These are phyloP conservation scores for Calonectria pauciramosa DNA, from an alignment of 2,329 filamentous ascomycete genomes.

Conservation along the genomic window DNA sequence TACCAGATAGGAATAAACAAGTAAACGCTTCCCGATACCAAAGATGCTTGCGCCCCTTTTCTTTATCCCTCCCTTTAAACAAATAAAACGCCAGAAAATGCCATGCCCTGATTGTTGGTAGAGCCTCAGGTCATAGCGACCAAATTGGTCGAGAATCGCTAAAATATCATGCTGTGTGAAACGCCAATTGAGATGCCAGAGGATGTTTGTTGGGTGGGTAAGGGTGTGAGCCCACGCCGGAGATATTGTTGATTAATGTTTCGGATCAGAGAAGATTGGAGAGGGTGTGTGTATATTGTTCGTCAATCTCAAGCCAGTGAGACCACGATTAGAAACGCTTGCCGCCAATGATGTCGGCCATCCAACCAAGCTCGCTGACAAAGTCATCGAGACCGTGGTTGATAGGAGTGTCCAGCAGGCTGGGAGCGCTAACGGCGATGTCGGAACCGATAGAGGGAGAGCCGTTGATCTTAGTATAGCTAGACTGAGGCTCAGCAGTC, in stretches of 20 bases:
- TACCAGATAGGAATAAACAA: constrained; percentile 17
- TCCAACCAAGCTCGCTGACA: constrained; percentile 64
- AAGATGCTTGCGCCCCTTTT: constrained; percentile 20
- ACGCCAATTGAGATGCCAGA: constrained; percentile 37
- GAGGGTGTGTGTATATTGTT: constrained; percentile 2
- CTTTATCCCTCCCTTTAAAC: constrained; percentile 17
- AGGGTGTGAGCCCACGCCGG: constrained; percentile 21
- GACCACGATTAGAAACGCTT: constrained; percentile 40
- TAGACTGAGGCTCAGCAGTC: constrained; percentile 32
- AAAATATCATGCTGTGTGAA: constrained; percentile 26
- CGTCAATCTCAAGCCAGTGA: not conserved
- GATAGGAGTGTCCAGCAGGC: constrained; percentile 52
- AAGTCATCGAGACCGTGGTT: constrained; percentile 58
- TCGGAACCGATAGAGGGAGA: constrained; percentile 44
- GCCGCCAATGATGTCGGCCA: constrained; percentile 61
- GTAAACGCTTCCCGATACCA: constrained; percentile 11
- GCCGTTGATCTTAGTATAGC: constrained; percentile 37
- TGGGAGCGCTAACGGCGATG: constrained; percentile 35
- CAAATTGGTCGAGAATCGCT: constrained; percentile 10
- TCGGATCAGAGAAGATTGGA: constrained; percentile 17
- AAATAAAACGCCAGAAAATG: constrained; percentile 37
- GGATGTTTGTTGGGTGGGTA: constrained; percentile 22
- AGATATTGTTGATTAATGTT: constrained; percentile 26
- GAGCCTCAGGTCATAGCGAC: constrained; percentile 19
- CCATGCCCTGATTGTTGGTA: constrained; percentile 28